A percentile compares a stretch with the other conserved stretches of the same genome.
These are phyloP conservation scores for Pseudofabraea citricarpa DNA, from an alignment of 2,329 filamentous ascomycete genomes.

Conservation along the genomic window DNA sequence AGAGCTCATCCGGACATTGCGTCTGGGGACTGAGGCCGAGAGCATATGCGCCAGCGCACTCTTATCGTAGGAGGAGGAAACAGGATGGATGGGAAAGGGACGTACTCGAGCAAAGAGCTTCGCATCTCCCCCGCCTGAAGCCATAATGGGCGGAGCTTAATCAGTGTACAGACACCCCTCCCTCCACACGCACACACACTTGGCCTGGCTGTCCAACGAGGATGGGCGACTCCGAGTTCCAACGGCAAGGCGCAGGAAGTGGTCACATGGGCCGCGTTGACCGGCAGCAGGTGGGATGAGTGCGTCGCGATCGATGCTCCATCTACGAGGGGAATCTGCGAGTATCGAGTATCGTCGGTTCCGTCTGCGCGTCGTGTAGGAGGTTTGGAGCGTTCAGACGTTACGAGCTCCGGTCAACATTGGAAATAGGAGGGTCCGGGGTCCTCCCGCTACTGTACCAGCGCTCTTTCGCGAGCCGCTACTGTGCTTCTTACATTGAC, in stretches of 20 bases:
- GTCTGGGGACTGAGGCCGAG: background rate
- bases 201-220: constrained; percentile 20
- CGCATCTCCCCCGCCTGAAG: constrained; percentile 77
- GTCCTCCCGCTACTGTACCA: too few relatives aligned
- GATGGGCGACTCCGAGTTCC: constrained; percentile 10
- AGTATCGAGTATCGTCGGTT: background rate
- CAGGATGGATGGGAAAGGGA: constrained; percentile 27
- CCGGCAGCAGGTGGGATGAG: constrained; percentile 15
- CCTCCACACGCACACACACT: constrained; percentile 23
- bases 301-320: constrained; percentile 14
- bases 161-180: constrained; percentile 12
- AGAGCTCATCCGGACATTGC: background rate
- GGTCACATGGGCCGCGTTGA: constrained; percentile 24
- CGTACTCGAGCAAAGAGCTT: constrained; percentile 98
- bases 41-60: background rate
- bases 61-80: constrained; percentile 13
- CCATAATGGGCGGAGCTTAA: constrained; percentile 24
- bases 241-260: constrained; percentile 15
- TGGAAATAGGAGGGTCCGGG: too few relatives aligned
- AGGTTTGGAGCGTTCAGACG: constrained; percentile 5
- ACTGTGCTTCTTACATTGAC: too few relatives aligned
- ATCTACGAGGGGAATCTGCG: constrained; percentile 8
- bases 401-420: too few relatives aligned
- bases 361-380: constrained; percentile 5
- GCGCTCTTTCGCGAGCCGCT: constrained; percentile 9